phyloP scores from a whole-genome alignment of 768 basidiomycete species.

The Lentinula boryana region DNA sequence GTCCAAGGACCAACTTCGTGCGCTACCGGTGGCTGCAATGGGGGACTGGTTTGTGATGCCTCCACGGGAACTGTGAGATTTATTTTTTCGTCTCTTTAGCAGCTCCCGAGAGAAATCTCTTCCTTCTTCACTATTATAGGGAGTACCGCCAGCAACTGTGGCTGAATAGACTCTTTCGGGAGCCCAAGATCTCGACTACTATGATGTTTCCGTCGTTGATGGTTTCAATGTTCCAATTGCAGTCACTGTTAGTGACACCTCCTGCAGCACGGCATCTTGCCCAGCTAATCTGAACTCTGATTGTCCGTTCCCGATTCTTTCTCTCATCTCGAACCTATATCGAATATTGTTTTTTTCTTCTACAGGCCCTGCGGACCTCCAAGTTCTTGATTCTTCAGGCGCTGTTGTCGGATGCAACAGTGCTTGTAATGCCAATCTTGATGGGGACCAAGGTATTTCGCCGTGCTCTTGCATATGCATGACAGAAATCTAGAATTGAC shows the following conservation, averaged over 20 bases:
- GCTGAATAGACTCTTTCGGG: constrained; percentile 38
- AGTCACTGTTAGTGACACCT: constrained; percentile 27
- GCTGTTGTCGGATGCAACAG: constrained; percentile 37
- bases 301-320: constrained; percentile 17
- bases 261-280: constrained; percentile 35
- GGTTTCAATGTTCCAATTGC: constrained; percentile 41
- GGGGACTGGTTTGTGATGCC: constrained; percentile 54
- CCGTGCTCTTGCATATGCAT: constrained; percentile 33
- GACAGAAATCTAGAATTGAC: background rate
- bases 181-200: constrained; percentile 25
- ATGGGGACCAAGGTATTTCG: constrained; percentile 26
- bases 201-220: constrained; percentile 44
- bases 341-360: background rate
- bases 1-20: constrained; percentile 57
- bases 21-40: constrained; percentile 61
- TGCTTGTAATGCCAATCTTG: constrained; percentile 33
- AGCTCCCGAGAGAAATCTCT: constrained; percentile 8
- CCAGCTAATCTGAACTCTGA: constrained; percentile 40
- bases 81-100: background rate
- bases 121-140: constrained; percentile 14
- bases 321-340: background rate
- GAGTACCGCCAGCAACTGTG: constrained; percentile 40
- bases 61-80: constrained; percentile 41
- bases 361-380: constrained; percentile 13
- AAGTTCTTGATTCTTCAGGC: constrained; percentile 20